A percentile compares a stretch with the other conserved stretches of the same genome.
Conservation (phyloP, 2,329 filamentous ascomycete species). For the Graphium sp. region DNA sequence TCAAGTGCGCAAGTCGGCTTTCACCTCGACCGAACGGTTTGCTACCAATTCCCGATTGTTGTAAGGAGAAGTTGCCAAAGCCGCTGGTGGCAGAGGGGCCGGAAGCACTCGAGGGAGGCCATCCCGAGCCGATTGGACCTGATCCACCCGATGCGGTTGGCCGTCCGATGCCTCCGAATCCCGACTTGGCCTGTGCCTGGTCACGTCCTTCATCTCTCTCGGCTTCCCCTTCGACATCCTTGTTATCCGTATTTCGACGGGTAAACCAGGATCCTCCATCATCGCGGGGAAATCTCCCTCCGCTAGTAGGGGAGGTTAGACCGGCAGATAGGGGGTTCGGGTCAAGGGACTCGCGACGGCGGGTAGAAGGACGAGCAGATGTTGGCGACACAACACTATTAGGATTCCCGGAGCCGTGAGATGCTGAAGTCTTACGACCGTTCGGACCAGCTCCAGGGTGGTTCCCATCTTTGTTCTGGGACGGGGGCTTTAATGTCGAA, state of each 20-base stretch:
- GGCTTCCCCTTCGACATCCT: constrained; percentile 34
- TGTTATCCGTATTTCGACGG: constrained; percentile 34
- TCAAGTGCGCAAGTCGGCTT: constrained; percentile 72
- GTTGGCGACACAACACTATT: constrained; percentile 63
- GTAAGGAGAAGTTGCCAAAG: constrained; percentile 79
- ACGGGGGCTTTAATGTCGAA: constrained; percentile 75
- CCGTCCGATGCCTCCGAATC: constrained; percentile 31
- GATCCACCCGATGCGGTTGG: constrained; percentile 18
- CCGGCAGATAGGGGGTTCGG: constrained; percentile 42
- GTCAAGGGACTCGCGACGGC: constrained; percentile 69
- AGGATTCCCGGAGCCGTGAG: constrained; percentile 45
- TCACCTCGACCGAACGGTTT: constrained; percentile 48
- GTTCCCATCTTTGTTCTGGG: constrained; percentile 52
- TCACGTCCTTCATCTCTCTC: constrained; percentile 14
- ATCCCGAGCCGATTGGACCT: constrained; percentile 3
- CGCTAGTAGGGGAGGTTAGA: constrained; percentile 42
- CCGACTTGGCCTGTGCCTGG: constrained; percentile 14
- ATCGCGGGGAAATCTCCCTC: constrained; percentile 43
- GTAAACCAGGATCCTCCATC: constrained; percentile 42
- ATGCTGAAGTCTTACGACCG: constrained; percentile 69
- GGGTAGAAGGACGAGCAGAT: constrained; percentile 52
- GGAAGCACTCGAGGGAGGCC: constrained; percentile 1
- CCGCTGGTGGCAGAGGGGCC: constrained; percentile 51
- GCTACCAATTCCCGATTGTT: too few relatives aligned
- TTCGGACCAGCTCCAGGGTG: constrained; percentile 39